These are phyloP conservation scores for Mediolabrus comicus DNA, from an alignment of 108 stramenopile genomes.

Conservation along the genomic window DNA sequence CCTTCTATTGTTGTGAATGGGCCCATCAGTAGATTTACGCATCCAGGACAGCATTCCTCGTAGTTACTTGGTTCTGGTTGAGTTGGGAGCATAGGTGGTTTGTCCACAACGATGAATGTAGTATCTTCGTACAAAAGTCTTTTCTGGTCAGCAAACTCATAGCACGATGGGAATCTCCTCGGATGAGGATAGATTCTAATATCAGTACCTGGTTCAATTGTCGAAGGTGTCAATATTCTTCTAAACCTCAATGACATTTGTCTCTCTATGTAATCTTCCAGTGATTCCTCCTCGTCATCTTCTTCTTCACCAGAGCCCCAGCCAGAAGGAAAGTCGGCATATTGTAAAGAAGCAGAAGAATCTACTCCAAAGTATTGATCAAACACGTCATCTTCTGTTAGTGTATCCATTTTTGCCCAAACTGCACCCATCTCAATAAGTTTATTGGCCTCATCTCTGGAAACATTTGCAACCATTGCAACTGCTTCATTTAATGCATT, in stretches of 20 bases:
- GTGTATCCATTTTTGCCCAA: constrained; percentile 79
- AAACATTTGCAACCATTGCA: constrained; percentile 50
- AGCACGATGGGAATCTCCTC: constrained; percentile 78
- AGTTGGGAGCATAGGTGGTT: constrained; percentile 88
- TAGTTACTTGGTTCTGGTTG: constrained; percentile 90
- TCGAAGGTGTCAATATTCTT: constrained; percentile 64
- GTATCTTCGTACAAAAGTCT: constrained; percentile 82
- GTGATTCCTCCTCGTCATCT: constrained; percentile 37
- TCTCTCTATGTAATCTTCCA: constrained; percentile 69
- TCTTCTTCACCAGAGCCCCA: constrained; percentile 54
- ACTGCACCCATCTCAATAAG: constrained; percentile 83
- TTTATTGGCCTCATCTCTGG: constrained; percentile 68
- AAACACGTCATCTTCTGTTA: constrained; percentile 73
- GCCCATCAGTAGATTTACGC: constrained; percentile 67
- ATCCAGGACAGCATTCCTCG: constrained; percentile 83
- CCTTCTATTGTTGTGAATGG: constrained; percentile 78
- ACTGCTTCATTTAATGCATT: constrained; percentile 80
- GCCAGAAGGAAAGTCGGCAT: constrained; percentile 50
- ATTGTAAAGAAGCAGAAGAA: constrained; percentile 16
- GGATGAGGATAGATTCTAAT: constrained; percentile 81
- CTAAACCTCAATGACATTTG: constrained; percentile 70
- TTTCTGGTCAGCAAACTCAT: constrained; percentile 49
- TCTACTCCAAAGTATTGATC: constrained; percentile 57
- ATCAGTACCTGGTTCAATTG: constrained; percentile 77
- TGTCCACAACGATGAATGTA: constrained; percentile 88